Percentiles rank a stretch among this genome's conserved stretches.
Conservation (phyloP, 805 yeast genomes). For the Zygosaccharomyces lentus region DNA sequence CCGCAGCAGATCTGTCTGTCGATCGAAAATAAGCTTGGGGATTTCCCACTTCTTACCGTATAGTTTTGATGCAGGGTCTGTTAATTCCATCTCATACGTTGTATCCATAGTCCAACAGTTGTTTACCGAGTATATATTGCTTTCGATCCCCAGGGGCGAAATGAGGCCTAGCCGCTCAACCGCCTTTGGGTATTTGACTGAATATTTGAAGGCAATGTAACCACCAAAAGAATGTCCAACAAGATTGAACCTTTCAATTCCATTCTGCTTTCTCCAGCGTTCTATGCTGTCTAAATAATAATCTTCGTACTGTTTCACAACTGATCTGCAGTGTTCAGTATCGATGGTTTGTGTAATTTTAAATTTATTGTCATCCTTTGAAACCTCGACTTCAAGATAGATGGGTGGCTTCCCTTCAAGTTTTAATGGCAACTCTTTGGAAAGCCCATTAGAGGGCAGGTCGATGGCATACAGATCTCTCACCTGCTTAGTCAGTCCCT, state of each 20-base stretch:
- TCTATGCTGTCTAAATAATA: conserved; percentile 60
- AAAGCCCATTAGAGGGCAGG: conserved; percentile 66
- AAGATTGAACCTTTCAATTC: conserved; percentile 52
- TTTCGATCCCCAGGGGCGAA: conserved; percentile 78
- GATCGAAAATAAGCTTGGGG: conserved; percentile 32
- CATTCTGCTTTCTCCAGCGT: conserved; percentile 51
- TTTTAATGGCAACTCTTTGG: conserved; percentile 43
- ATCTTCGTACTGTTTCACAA: conserved; percentile 43
- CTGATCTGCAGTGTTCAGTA: conserved; percentile 15
- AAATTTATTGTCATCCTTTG: conserved; percentile 26
- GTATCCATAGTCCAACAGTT: conserved; percentile 22
- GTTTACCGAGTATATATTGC: conserved; percentile 56
- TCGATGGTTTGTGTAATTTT: conserved; percentile 20
- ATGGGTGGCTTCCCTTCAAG: conserved; percentile 6
- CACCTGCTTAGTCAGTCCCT: conserved; percentile 42
- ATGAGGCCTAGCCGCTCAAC: conserved; percentile 54
- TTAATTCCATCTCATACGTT: conserved; percentile 36
- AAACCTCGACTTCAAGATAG: conserved; percentile 31
- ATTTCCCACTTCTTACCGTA: conserved; percentile 29
- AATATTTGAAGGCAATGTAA: conserved; percentile 60
- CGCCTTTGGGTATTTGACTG: conserved; percentile 51
- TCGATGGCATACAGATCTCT: conserved; percentile 67
- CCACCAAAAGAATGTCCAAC: conserved; percentile 83
- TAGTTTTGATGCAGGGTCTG: conserved; percentile 39
- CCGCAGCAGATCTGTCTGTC: conserved; percentile 47